These are phyloP conservation scores for Aspergillus versicolor DNA, from an alignment of 2,329 filamentous ascomycete genomes.

Conservation along the genomic window DNA sequence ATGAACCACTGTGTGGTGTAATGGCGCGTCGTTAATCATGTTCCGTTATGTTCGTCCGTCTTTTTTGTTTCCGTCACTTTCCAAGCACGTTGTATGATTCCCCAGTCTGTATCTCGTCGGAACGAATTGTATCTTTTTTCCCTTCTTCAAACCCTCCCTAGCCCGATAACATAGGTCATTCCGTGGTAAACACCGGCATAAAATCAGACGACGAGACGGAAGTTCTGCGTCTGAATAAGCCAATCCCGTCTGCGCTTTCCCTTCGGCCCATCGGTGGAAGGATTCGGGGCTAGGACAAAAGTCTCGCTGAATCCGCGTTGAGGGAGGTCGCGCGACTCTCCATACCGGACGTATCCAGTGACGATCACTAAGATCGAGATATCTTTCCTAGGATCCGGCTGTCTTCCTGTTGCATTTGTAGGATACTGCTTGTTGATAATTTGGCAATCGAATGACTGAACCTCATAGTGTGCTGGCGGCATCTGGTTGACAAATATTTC, in stretches of 20 bases:
- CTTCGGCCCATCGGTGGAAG: constrained; percentile 52
- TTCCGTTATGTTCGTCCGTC: background rate
- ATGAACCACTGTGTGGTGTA: background rate
- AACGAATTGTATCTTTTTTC: background rate
- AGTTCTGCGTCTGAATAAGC: constrained; percentile 72
- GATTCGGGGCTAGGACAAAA: constrained; percentile 76
- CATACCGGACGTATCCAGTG: constrained; percentile 70
- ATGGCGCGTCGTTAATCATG: background rate
- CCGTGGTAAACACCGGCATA: background rate
- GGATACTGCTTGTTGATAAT: constrained; percentile 70
- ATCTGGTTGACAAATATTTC: constrained; percentile 67
- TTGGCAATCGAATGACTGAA: constrained; percentile 74
- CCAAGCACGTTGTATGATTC: constrained; percentile 6
- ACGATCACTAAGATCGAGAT: constrained; percentile 72
- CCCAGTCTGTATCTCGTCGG: background rate
- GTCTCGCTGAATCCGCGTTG: constrained; percentile 75
- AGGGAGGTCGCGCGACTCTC: constrained; percentile 59
- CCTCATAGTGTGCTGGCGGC: constrained; percentile 65
- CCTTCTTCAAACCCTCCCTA: background rate
- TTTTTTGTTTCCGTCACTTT: constrained; percentile 4
- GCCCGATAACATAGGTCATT: background rate
- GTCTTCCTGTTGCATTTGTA: constrained; percentile 47
- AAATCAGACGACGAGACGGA: constrained; percentile 54
- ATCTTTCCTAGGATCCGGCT: constrained; percentile 51
- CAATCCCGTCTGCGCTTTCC: constrained; percentile 58